Evolutionary conservation across 2,329 filamentous ascomycete species (phyloP), one percentile per base, ranked within the genome.

Genomic region (Cercospora sp.): DNA sequence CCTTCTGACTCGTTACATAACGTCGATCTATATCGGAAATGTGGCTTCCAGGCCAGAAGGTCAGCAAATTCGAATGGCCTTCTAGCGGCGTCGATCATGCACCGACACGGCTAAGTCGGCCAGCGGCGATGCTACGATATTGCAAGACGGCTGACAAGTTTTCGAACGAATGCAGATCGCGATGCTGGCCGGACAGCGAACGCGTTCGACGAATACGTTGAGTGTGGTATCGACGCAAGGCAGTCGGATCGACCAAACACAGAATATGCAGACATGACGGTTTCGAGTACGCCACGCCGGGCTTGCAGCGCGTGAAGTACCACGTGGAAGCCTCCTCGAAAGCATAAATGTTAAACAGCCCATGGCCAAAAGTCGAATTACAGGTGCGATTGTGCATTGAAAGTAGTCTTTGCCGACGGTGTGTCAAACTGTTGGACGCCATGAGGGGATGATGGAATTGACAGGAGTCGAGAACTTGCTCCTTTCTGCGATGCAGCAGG

Each of bases 81-180:
- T 70, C 70, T 70, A 71, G 68, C 64, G 65, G 51, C 33, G 70
- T 64, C 64, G 70, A 71, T 71, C 70, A 42, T 69, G 62, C 65
- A 51, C 58, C 68, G 23, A 26, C 65, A 55, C 68, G 70, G 70
- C 61, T 66, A 67, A 36, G 28, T 53, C 68, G 70, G 68, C 70
- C 51, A 70, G 60, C 51, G 68, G 60, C 42, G 48, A 65, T 68
- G 63, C 33, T 63, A 18, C 26, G 51, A 33, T 31, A 51, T 7
- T 45, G 40, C 42, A 28, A 51, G 12, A 51, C 18, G 18, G 55
- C 28, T 28, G 55, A 60, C 36, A 18, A 18, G 26, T 26, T 16
- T 58, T 30, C 16, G 53, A 42, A 40, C 30, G 26, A 42, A 60
- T 26, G 64, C 48, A 31, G 53, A 64, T 51, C 55, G 30, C 58